phyloP scores from a whole-genome alignment of 2,329 filamentous ascomycete species.

The Verticillium klebahnii region DNA sequence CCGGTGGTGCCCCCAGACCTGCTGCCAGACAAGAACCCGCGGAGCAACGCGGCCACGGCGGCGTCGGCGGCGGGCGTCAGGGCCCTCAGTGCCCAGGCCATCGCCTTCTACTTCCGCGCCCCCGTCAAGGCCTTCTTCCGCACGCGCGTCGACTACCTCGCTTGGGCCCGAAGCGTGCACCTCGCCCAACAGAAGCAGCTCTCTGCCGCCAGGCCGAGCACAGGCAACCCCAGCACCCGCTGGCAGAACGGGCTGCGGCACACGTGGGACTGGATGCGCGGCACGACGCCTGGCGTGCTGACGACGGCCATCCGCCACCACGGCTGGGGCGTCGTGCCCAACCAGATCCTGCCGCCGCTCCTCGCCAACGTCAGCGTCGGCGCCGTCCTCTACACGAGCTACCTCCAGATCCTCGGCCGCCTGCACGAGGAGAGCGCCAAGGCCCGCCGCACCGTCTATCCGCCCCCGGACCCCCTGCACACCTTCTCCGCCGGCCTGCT shows the following conservation, averaged over 20 bases:
- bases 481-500: conserved; percentile 68
- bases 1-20: conserved; percentile 38
- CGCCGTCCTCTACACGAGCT: conserved; percentile 70
- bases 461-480: conserved; percentile 57
- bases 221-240: conserved; percentile 26
- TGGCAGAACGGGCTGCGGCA: conserved; percentile 29
- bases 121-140: conserved; percentile 92
- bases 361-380: conserved; percentile 71
- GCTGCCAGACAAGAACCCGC: conserved; percentile 40
- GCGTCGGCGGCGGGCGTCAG: conserved; percentile 83
- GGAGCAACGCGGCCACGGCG: conserved; percentile 57
- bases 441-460: conserved; percentile 60
- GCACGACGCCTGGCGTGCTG: conserved; percentile 66
- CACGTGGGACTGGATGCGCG: conserved; percentile 47
- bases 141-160: conserved; percentile 78
- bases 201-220: conserved; percentile 30
- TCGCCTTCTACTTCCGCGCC: conserved; percentile 88
- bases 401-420: conserved; percentile 62
- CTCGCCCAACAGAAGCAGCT: conserved; percentile 33
- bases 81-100: conserved; percentile 74
- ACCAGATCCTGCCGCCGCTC: conserved; percentile 72
- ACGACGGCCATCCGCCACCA: conserved; percentile 63
- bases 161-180: conserved; percentile 51
- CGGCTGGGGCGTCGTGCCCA: conserved; percentile 69
- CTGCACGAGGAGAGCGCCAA: conserved; percentile 61